Base-by-base conservation (phyloP, 768 basidiomycete genomes). In the Daedaleopsis sinensis region DNA sequence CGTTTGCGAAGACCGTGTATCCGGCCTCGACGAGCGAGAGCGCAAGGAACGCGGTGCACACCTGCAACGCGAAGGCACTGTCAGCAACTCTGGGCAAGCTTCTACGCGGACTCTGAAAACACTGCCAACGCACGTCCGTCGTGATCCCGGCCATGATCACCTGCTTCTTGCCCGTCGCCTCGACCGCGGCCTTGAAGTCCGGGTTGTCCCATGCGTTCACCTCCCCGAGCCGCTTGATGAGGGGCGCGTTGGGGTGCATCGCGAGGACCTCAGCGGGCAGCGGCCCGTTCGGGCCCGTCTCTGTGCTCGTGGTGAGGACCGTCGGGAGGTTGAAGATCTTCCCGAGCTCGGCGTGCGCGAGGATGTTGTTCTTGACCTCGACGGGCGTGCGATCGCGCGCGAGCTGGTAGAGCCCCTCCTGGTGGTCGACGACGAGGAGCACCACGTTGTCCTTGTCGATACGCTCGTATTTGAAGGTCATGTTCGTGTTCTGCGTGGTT, bases 181-280 rank as follows among this genome's bases (percentile, higher is more conserved):
- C 68, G 16, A 83, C 79, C 21, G 81, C 82, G 1, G 70, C 71
- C 43, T 77, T 72, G 74, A 83, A 82, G 57, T 80, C 80, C 5
- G 70, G 58, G 66, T 80, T 82, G 65, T 83, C 81, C 82, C 82
- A 83, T 10, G 82, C 81, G 58, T 83, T 71, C 15, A 83, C 81
- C 66, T 83, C 80, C 3, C 80, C 82, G 21, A 77, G 68, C 16
- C 82, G 74, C 69, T 77, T 79, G 72, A 82, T 78, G 62, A 76
- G 66, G 15, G 80, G 74, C 0, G 79, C 79, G 53, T 78, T 65
- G 3, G 79, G 78, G 57, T 82, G 77, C 78, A 82, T 77, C 1
- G 72, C 77, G 16, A 76, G 32, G 42, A 83, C 77, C 62, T 82
- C 81, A 57, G 71, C 71, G 10, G 79, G 79, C 8, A 82, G 71